phyloP scores from a whole-genome alignment of 257 asterid genomes.

The Nicotiana tomentosiformis region DNA sequence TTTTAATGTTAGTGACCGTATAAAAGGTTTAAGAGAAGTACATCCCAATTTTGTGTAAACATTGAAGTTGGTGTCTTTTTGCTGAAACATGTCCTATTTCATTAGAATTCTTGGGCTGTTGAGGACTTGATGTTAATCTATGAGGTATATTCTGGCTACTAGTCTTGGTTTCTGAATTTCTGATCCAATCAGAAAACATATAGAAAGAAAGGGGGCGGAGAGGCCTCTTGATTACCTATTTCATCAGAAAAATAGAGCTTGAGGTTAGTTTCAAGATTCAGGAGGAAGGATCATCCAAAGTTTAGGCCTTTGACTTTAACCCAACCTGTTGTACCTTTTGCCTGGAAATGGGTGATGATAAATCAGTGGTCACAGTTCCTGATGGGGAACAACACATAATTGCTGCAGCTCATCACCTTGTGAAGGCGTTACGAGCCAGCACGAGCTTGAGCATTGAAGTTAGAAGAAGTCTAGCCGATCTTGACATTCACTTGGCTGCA shows the following conservation, averaged over 20 bases:
- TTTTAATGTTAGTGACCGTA: neutral
- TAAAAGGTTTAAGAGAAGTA: neutral
- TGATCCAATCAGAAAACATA: neutral
- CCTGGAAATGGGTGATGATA: slow-evolving; percentile 26
- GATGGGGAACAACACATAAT: slow-evolving; percentile 43
- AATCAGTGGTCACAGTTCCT: neutral
- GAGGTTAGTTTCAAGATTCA: neutral
- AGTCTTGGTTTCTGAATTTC: neutral
- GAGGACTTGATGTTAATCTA: neutral
- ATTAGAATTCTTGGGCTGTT: neutral
- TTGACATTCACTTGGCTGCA: slow-evolving; percentile 34
- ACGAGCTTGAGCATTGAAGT: slow-evolving; percentile 22
- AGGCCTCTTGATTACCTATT: neutral
- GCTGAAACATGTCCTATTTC: neutral
- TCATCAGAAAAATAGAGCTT: neutral
- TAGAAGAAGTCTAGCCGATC: slow-evolving; percentile 29
- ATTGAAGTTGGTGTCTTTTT: neutral
- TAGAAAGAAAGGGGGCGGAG: neutral
- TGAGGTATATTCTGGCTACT: neutral
- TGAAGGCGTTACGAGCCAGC: slow-evolving; percentile 42
- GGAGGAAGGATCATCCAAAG: slow-evolving; percentile 1
- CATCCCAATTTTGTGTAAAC: neutral
- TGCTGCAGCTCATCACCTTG: slow-evolving; percentile 54
- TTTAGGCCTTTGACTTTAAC: neutral
- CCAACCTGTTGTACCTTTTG: neutral